These are phyloP conservation scores for Phytopythium cucurbitacearum DNA, from an alignment of 352 stramenopile species.

Conservation along the genomic window DNA sequence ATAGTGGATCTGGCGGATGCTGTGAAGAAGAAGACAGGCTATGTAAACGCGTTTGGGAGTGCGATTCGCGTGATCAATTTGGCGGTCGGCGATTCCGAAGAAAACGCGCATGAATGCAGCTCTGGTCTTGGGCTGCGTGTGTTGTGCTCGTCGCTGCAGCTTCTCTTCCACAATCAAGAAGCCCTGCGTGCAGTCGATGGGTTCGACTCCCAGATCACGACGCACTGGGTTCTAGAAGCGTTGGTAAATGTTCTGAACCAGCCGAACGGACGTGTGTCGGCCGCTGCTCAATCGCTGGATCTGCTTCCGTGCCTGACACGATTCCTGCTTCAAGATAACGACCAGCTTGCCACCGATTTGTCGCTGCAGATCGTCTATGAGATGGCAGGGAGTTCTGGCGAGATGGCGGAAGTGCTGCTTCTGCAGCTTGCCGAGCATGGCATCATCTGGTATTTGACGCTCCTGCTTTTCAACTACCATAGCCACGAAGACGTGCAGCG, in stretches of 20 bases:
- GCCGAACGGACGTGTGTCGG: conserved; percentile 73
- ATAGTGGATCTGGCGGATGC: conserved; percentile 52
- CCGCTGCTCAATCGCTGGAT: conserved; percentile 76
- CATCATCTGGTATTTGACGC: conserved; percentile 78
- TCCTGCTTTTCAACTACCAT: conserved; percentile 73
- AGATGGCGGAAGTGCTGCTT: conserved; percentile 81
- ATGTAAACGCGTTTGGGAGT: conserved; percentile 68
- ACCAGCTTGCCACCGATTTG: conserved; percentile 64
- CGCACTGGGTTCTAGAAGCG: conserved; percentile 76
- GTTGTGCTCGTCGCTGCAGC: conserved; percentile 66
- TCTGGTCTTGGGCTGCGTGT: conserved; percentile 68
- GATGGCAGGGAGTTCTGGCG: conserved; percentile 71
- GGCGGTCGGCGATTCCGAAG: conserved; percentile 63
- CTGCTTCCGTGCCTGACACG: conserved; percentile 74
- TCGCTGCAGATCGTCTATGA: conserved; percentile 80
- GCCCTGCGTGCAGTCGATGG: conserved; percentile 39
- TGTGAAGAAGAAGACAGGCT: conserved; percentile 52
- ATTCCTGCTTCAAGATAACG: conserved; percentile 65
- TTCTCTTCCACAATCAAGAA: conserved; percentile 76
- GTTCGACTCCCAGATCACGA: conserved; percentile 67
- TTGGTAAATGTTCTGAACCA: conserved; percentile 81
- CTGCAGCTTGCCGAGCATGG: conserved; percentile 79
- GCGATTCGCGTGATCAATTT: conserved; percentile 77
- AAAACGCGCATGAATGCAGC: conserved; percentile 72
- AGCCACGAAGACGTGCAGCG: conserved; percentile 42